Evolutionary conservation across 2,329 filamentous ascomycete species (phyloP), one percentile per base, ranked within the genome.

Genomic region (Stagonosporopsis cucurbitacearum): DNA sequence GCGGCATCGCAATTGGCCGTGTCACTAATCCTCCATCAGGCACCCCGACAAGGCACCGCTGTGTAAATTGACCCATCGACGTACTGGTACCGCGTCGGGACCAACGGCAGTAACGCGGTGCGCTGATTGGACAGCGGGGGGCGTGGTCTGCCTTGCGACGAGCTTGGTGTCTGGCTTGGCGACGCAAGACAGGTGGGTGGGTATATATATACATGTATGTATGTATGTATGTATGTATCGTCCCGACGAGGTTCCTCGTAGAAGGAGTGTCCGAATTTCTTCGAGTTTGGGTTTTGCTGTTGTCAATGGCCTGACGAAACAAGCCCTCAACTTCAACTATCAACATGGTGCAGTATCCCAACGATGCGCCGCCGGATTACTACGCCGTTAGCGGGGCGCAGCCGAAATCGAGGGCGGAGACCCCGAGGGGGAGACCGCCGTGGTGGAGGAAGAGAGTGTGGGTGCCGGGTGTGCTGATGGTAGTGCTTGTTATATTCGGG

Each of bases 151-250:
- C 22, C 12, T 39, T 20, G 15, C 37, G 32, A n/a, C 33, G n/a
- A 37, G 12, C 50, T 53, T 41, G 50, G 41, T 26, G 35, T 43
- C 51, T 26, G 35, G 37, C 51, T 54, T 54, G 51, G 51, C 51
- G 25, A 40, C 19, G 15, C 17, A 28, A 40, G 26, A n/a, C n/a
- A n/a, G n/a, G n/a, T n/a, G n/a, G n/a, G n/a, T n/a, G n/a, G n/a
- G n/a, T n/a, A n/a, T n/a, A n/a, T n/a, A n/a, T n/a, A n/a, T n/a
- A n/a, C n/a, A n/a, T n/a, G n/a, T n/a, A n/a, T n/a, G n/a, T n/a
- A n/a, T n/a, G n/a, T n/a, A n/a, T n/a, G n/a, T n/a, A n/a, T n/a
- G n/a, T n/a, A n/a, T n/a, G n/a, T n/a, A n/a, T n/a, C n/a, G n/a
- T n/a, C n/a, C n/a, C n/a, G n/a, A n/a, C n/a, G n/a, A n/a, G n/a